Evolutionary conservation across 106 monocot species (phyloP).

Genomic region (Dendrobium nobile): DNA sequence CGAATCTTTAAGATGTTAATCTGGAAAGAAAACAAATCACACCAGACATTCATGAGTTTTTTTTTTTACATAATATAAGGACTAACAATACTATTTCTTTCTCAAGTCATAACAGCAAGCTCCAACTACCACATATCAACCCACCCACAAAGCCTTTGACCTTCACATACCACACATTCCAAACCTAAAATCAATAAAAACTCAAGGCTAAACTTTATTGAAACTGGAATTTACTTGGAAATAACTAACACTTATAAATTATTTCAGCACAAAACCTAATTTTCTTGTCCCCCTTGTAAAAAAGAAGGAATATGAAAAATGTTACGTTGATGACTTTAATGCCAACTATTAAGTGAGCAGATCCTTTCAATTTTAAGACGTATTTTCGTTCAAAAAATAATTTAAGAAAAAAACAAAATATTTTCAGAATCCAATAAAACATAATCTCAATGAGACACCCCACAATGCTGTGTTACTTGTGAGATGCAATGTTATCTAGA

Average conservation of each 20-base stretch:
- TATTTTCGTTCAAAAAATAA: background rate
- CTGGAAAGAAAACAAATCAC: slow-evolving; percentile 26
- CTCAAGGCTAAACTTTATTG: background rate
- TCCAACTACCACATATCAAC: background rate
- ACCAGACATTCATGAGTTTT: background rate
- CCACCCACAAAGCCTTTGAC: background rate
- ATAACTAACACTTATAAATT: background rate
- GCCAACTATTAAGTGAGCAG: background rate
- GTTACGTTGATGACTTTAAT: background rate
- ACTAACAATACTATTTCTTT: background rate
- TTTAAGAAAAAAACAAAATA: background rate
- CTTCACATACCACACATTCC: background rate
- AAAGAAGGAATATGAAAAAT: background rate
- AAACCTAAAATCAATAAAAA: background rate
- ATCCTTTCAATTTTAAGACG: background rate
- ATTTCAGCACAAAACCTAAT: background rate
- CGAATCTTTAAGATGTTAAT: slow-evolving; percentile 71
- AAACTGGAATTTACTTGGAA: background rate
- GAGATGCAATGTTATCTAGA: too few relatives aligned
- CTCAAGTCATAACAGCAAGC: background rate
- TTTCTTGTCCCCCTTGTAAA: background rate
- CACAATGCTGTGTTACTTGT: background rate
- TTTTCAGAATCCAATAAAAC: background rate
- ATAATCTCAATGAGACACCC: background rate
- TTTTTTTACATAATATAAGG: background rate